Evolutionary conservation across 352 stramenopile genomes (phyloP).

Genomic region (Pilasporangium apinafurcum): DNA sequence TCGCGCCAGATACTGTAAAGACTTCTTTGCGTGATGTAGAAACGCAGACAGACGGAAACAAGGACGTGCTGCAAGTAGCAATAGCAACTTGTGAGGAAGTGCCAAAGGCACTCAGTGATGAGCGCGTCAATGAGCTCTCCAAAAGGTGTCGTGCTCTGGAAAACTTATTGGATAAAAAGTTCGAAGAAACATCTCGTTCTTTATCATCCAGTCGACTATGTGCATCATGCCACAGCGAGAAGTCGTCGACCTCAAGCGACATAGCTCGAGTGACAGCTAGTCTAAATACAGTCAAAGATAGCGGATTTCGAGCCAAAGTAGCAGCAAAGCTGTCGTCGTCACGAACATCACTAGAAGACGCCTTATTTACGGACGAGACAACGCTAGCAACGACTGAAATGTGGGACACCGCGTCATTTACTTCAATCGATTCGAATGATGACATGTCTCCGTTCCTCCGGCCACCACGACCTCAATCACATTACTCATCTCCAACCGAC

Average conservation of each 20-base stretch:
- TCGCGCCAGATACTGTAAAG: conserved; percentile 10
- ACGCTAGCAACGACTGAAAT: conserved; percentile 14
- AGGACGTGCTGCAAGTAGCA: neutral
- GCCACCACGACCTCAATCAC: conserved; percentile 5
- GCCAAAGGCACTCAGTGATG: too few species aligned
- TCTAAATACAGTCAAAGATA: conserved; percentile 3
- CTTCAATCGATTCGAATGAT: conserved; percentile 23
- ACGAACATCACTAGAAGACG: conserved; percentile 11
- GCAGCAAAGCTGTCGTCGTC: conserved; percentile 17
- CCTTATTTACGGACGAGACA: conserved; percentile 25
- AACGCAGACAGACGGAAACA: conserved; percentile 13
- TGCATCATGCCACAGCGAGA: conserved; percentile 15
- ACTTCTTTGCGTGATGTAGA: neutral
- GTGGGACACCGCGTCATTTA: conserved; percentile 31
- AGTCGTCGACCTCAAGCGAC: conserved; percentile 11
- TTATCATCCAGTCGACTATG: conserved; percentile 12
- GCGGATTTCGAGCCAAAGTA: conserved; percentile 13
- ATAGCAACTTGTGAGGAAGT: neutral
- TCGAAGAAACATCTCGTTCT: conserved; percentile 25
- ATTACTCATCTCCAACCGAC: neutral
- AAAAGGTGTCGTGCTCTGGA: conserved; percentile 43
- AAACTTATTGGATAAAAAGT: conserved; percentile 52
- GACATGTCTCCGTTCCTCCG: conserved; percentile 7
- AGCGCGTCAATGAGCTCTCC: conserved; percentile 31
- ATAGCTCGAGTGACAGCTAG: conserved; percentile 4